Percentiles rank a stretch among this genome's conserved stretches.
These are phyloP conservation scores for Penicillium sp. DNA, from an alignment of 2,329 filamentous ascomycete genomes.

Conservation along the genomic window DNA sequence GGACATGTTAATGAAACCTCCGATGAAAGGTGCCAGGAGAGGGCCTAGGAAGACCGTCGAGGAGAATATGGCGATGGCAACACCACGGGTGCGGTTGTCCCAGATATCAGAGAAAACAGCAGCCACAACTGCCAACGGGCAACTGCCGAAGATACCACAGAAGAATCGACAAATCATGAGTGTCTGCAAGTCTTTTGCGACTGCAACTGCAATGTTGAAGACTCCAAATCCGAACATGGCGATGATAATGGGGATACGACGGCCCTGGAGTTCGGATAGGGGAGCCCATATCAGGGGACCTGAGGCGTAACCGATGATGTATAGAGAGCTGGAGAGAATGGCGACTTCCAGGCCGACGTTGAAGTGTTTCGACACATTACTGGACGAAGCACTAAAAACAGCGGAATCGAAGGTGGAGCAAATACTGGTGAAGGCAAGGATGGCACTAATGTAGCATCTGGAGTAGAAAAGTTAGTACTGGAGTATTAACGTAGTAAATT, in stretches of 20 bases:
- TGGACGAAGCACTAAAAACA: constrained; percentile 66
- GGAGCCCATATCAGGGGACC: constrained; percentile 61
- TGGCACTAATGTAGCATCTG: constrained; percentile 19
- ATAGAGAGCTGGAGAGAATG: constrained; percentile 46
- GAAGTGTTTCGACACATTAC: constrained; percentile 50
- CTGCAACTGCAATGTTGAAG: constrained; percentile 47
- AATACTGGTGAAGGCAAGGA: constrained; percentile 25
- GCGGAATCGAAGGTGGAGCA: constrained; percentile 53
- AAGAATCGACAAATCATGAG: constrained; percentile 45
- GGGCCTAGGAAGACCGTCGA: constrained; percentile 54
- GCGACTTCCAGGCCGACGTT: constrained; percentile 42
- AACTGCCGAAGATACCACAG: constrained; percentile 44
- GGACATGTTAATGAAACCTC: constrained; percentile 51
- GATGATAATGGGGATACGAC: constrained; percentile 52
- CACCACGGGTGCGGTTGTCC: constrained; percentile 39
- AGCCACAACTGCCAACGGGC: constrained; percentile 44
- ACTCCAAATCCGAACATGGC: constrained; percentile 42
- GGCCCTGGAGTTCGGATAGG: constrained; percentile 57
- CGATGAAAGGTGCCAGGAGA: constrained; percentile 54
- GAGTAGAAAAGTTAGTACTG: background rate
- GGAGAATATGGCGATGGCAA: constrained; percentile 49
- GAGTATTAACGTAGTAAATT: background rate
- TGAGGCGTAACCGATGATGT: constrained; percentile 52
- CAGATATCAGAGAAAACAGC: constrained; percentile 51
- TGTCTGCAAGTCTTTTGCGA: constrained; percentile 35